Conservation (phyloP, 352 stramenopile genomes). For the Salisapilia sapeloensis region DNA sequence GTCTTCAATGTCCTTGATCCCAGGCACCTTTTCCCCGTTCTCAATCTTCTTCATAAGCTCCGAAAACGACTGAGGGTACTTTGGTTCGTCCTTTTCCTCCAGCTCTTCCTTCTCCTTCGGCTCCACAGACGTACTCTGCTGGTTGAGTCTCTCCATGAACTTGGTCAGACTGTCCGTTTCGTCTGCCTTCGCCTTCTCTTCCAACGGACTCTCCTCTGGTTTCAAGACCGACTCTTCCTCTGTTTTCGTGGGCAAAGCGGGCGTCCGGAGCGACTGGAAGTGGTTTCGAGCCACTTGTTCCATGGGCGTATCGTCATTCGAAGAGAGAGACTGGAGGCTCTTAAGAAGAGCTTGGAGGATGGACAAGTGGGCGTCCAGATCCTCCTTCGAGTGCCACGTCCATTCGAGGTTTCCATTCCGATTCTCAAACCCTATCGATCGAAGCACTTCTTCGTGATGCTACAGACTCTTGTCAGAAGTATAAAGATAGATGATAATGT, state of each 20-base stretch:
- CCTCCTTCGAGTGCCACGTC: constrained; percentile 57
- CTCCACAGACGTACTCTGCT: constrained; percentile 6
- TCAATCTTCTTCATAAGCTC: constrained; percentile 63
- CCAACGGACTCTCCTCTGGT: constrained; percentile 1
- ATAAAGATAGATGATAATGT: constrained; percentile 1
- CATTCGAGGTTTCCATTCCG: constrained; percentile 66
- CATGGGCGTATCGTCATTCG: constrained; percentile 14
- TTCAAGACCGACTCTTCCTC: constrained; percentile 1
- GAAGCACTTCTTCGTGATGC: constrained; percentile 60
- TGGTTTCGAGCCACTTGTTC: constrained; percentile 29
- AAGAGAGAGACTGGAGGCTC: constrained; percentile 35
- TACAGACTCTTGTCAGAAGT: constrained; percentile 5
- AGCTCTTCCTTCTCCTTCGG: constrained; percentile 12
- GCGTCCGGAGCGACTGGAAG: constrained; percentile 8
- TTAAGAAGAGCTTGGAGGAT: constrained; percentile 42
- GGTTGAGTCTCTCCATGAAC: constrained; percentile 35
- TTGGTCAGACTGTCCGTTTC: constrained; percentile 15
- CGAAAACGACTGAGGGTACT: constrained; percentile 51
- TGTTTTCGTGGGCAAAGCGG: constrained; percentile 9
- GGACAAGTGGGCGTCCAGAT: constrained; percentile 51
- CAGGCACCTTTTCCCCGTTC: constrained; percentile 48
- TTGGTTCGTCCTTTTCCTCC: constrained; percentile 8
- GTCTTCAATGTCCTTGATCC: constrained; percentile 58
- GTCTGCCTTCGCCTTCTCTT: neutral
- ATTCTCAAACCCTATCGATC: constrained; percentile 61